Evolutionary conservation across 768 basidiomycete genomes (phyloP).

Genomic region (Paxillus involutus): DNA sequence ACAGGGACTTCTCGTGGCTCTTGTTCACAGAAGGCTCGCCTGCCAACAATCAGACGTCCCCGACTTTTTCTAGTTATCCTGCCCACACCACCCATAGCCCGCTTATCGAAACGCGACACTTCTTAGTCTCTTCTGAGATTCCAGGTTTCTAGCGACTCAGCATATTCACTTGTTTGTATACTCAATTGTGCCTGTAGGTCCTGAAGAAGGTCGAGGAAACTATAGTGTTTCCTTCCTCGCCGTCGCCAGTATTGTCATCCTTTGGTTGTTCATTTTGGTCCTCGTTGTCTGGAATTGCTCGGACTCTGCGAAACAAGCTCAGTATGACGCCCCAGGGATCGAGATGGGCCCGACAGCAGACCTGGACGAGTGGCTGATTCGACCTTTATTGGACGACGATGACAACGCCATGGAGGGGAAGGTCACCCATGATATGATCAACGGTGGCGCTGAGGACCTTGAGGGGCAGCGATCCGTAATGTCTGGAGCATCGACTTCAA

Average conservation of each 20-base stretch:
- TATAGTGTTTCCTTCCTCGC: not conserved
- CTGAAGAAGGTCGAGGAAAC: not conserved
- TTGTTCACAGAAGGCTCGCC: not conserved
- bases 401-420: not conserved
- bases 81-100: not conserved
- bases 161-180: too few species aligned
- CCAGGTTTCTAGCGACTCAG: conserved; percentile 1
- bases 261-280: conserved; percentile 4
- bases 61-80: not conserved
- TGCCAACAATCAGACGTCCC: not conserved
- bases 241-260: not conserved
- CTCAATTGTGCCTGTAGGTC: not conserved
- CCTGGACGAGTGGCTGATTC: not conserved
- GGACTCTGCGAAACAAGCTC: not conserved
- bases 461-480: not conserved
- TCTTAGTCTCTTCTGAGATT: not conserved
- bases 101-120: not conserved
- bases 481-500: not conserved
- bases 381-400: not conserved
- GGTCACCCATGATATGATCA: not conserved
- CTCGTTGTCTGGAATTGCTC: not conserved
- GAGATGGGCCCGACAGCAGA: not conserved
- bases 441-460: not conserved
- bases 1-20: not conserved
- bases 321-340: not conserved